Base-by-base conservation (phyloP, 176 grass and related monocot genomes). In the Phyllostachys edulis region DNA sequence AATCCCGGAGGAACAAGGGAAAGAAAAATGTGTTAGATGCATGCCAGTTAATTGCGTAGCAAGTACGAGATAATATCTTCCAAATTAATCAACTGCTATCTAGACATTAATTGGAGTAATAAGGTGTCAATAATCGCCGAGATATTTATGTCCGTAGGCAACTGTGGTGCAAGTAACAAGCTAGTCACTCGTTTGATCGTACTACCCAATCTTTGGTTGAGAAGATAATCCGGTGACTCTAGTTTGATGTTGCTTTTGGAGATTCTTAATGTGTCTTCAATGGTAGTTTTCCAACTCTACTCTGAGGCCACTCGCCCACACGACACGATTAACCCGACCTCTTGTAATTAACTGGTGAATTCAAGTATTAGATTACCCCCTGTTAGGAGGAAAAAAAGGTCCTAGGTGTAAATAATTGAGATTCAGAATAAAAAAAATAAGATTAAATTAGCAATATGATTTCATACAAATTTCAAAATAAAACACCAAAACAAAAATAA, bases 91-190 rank as follows among this genome's bases (percentile, higher is more conserved):
- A 24, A 8, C 20, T 37, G 38, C 51, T 14, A 32, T 42, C 5
- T 27, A 1, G 21, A 63, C 8, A 82, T 82, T 16, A 4, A 45
- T 34, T 8, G 6, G 18, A 71, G 47, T 57, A 72, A 82, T 29
- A 29, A 29, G 40, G 40, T 61, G 67, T 15, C 21, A 82, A 20
- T 37, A 8, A 57, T 77, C 34, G 6, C 16, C 9, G 26, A 36
- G 27, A 37, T 79, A 60, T 50, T 77, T 68, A 61, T 69, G 27
- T 51, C 39, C n/a, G 5, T 36, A 57, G 46, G 38, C 41, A 68
- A 20, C 67, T 54, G 66, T 1, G 39, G 23, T 17, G 81, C 70
- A 65, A 63, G 84, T 71, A 55, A 59, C 38, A 77, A 29, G 55
- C 5, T 11, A 24, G 15, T 27, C 13, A 20, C 11, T 36, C 29